Conservation (phyloP, 2,329 filamentous ascomycete genomes). For the Neofusicoccum sp. region DNA sequence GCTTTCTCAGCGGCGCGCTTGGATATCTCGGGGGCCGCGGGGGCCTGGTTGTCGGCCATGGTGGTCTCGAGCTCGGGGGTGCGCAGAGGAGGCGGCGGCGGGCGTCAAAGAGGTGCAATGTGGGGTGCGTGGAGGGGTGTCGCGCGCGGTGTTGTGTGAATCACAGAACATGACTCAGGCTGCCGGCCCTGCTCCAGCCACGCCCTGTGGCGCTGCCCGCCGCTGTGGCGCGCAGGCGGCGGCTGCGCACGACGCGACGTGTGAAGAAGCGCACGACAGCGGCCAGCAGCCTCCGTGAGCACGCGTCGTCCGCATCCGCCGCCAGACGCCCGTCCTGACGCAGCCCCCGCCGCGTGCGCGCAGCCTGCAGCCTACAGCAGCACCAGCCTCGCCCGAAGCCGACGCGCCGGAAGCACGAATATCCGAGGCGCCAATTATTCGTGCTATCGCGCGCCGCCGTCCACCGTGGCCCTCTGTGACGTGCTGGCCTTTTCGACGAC, state of each 20-base stretch:
- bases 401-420: conserved; percentile 14
- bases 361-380: too few species aligned
- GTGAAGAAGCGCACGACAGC: too few species aligned
- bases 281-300: too few species aligned
- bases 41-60: conserved; percentile 15
- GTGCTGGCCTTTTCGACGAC: conserved; percentile 17
- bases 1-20: conserved; percentile 54
- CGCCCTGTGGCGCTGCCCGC: not conserved
- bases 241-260: too few species aligned
- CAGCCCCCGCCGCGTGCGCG: too few species aligned
- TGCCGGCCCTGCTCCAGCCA: not conserved
- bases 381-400: not conserved
- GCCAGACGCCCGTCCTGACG: too few species aligned
- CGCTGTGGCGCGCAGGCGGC: not conserved
- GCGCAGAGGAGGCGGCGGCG: not conserved
- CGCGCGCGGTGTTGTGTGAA: conserved; percentile 12
- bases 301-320: too few species aligned
- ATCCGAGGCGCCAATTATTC: conserved; percentile 1
- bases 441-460: not conserved
- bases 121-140: conserved; percentile 8
- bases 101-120: not conserved
- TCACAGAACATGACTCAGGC: conserved; percentile 16
- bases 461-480: conserved; percentile 9
- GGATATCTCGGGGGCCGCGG: conserved; percentile 31
- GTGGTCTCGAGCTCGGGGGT: not conserved